A percentile compares a stretch with the other conserved stretches of the same genome.
Evolutionary conservation across 2,329 filamentous ascomycete species (phyloP).

Genomic region (Rutstroemia sp.): DNA sequence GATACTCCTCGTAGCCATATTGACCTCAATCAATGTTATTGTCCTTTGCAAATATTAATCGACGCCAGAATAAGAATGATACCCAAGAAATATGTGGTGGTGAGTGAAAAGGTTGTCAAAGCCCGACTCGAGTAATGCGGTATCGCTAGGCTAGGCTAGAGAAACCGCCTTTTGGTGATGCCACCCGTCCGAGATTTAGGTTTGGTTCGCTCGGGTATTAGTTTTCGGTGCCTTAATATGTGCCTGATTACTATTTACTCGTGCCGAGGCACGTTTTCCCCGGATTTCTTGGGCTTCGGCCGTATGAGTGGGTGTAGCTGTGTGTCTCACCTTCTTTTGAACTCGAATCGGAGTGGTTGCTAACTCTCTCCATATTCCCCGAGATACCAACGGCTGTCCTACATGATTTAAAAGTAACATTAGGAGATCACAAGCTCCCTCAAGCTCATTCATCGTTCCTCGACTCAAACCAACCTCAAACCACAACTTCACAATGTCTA

Average conservation of each 20-base stretch:
- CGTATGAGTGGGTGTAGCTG: too few relatives aligned
- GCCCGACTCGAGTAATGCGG: neutral
- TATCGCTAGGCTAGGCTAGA: neutral
- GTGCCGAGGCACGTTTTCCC: neutral
- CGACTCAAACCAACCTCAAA: neutral
- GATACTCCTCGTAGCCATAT: conserved; percentile 61
- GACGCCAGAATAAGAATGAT: neutral
- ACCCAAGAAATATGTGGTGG: neutral
- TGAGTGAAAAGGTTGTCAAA: neutral
- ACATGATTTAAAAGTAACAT: too few relatives aligned
- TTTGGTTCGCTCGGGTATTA: neutral
- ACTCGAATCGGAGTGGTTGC: too few relatives aligned
- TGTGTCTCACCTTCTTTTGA: neutral
- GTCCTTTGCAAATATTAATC: neutral
- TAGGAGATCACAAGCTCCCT: neutral
- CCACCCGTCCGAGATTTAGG: neutral
- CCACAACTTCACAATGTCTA: conserved; percentile 18
- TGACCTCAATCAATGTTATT: neutral
- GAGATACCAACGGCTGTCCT: too few relatives aligned
- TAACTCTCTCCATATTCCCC: too few relatives aligned
- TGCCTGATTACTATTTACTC: neutral
- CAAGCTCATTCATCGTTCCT: neutral
- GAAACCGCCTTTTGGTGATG: neutral
- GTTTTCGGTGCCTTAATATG: conserved; percentile 1
- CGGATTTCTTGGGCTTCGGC: neutral